Base-by-base conservation (phyloP, 2,329 filamentous ascomycete genomes). In the Ascochyta pisi region DNA sequence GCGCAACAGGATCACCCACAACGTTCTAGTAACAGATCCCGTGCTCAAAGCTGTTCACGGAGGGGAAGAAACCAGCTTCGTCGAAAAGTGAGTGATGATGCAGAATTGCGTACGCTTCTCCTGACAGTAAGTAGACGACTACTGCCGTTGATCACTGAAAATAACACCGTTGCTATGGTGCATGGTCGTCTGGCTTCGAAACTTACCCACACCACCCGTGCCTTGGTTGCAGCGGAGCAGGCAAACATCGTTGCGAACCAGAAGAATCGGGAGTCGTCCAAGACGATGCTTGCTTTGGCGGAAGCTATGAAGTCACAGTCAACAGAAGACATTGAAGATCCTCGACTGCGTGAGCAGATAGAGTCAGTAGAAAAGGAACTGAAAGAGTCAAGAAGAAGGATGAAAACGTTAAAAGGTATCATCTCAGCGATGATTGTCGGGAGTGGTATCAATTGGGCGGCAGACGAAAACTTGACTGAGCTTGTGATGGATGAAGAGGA, bases 381-480 rank as follows among this genome's bases (percentile, higher is more conserved):
- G 56, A 86, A 83, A 65, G 78, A 79, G 22, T 88, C 86, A 70
- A 84, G 84, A 58, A 85, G 86, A 62, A 83, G 84, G 67, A 91
- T 88, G 87, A 86, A 86, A 67, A 86, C 89, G 19, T 84, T 94
- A 74, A 95, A 94, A 77, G 89, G 86, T 23, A 85, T 92, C 38
- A 83, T 89, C n/a, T 90, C 89, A 67, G 91, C 89, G 16, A 83
- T 92, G 51, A 84, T 96, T 42, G 90, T 86, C 5, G 91, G 90
- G 3, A 96, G 91, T 73, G 92, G 92, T 42, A 81, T 95, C 50
- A 87, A 96, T 69, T 96, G 92, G 92, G 86, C 86, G 12, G 79
- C 83, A 37, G 87, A 96, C 74, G 82, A 86, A 47, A 81, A 80
- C 56, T 77, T 96, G 58, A 81, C 84, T 54, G 84, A 86, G 46